Base-by-base conservation (phyloP, 2,329 filamentous ascomycete species). In the Fusarium oligoseptatum region DNA sequence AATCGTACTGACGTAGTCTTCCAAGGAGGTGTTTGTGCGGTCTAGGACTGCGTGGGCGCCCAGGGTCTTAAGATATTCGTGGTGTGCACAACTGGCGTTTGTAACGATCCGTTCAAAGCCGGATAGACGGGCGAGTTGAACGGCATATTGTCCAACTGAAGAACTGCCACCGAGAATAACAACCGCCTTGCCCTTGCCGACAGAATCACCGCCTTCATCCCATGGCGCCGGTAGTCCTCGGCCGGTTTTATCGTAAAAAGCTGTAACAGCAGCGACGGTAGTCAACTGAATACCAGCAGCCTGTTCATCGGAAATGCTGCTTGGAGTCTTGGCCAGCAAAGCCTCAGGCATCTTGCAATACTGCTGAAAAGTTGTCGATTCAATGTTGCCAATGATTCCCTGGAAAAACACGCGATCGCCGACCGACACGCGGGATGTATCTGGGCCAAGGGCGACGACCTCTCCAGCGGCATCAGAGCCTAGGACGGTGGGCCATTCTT, bases 111-210 rank as follows among this genome's bases (percentile, higher is more conserved):
- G 73, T 11, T 50, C 39, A 43, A 67, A 76, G 17, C 73, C 68
- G 2, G 74, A 67, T 0, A 69, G 39, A 6, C 61, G 71, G 1
- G 73, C 71, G 6, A 76, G 58, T 24, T 76, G 74, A 20, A 74
- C 55, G 11, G 68, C 66, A 0, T 71, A 64, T 2, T 76, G 64
- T 2, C 68, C 74, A 2, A 64, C 66, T 0, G 71, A 67, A 1
- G 81, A 82, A 55, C 80, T 78, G 4, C 82, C 83, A 5, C 83
- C 83, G 52, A 83, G 76, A 8, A 85, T 76, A 2, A 70, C 73
- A 8, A 81, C 66, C 0, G 75, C 72, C 43, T 74, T 75, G 6
- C 52, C 64, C 56, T 77, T 78, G 1, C 79, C 79, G 0, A 60
- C 74, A 22, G 74, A 14, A 4, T 64, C 64, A 6, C 78, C 78